Conservation (phyloP, 202 grass and related monocot species). For the Sporobolus alterniflorus region DNA sequence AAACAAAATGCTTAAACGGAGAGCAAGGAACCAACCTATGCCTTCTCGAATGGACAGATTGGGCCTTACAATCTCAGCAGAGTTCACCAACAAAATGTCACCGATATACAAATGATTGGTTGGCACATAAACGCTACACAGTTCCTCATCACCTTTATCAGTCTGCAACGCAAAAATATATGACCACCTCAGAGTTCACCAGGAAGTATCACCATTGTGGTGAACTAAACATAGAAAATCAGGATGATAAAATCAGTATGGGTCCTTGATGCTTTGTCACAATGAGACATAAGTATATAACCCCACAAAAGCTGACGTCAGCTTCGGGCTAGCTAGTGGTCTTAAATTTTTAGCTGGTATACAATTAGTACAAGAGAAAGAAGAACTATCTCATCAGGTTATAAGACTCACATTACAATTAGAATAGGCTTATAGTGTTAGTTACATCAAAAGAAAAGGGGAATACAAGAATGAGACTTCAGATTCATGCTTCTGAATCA, state of each 20-base stretch:
- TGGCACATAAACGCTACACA: conserved; percentile 96
- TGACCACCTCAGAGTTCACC: conserved; percentile 29
- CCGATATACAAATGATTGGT: conserved; percentile 99
- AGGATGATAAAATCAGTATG: background rate
- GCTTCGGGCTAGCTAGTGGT: too few relatives aligned
- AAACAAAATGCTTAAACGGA: conserved; percentile 1
- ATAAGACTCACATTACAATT: background rate
- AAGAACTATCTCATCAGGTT: background rate
- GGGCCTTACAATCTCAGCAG: conserved; percentile 90
- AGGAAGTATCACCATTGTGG: background rate
- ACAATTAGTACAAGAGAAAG: background rate
- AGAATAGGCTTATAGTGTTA: background rate
- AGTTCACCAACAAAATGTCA: conserved; percentile 95
- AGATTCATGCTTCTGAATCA: conserved; percentile 5
- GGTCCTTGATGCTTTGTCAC: background rate
- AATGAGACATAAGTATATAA: background rate
- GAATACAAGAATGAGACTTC: background rate
- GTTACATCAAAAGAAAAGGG: background rate
- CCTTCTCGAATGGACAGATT: conserved; percentile 96
- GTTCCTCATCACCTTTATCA: conserved; percentile 95
- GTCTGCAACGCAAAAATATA: conserved; percentile 66
- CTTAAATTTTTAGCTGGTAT: background rate
- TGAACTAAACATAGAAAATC: background rate
- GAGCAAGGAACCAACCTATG: conserved; percentile 73
- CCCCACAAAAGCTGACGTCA: background rate